Evolutionary conservation across 176 grass and related monocot genomes (phyloP).

Genomic region (Phragmites australis): DNA sequence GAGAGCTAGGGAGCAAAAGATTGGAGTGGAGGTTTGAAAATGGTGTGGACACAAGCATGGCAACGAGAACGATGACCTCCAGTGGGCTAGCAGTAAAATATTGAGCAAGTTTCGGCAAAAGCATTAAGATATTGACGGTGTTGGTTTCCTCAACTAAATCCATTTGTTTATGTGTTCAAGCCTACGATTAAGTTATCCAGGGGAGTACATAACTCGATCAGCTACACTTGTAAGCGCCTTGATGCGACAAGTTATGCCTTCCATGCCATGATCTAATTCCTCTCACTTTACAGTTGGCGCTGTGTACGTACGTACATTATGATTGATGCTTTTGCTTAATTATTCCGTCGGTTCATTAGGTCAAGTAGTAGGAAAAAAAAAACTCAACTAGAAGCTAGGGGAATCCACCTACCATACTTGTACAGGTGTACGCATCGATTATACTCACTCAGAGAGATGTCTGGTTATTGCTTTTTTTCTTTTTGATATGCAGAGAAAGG

Average conservation of each 20-base stretch:
- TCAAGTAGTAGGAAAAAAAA: background rate
- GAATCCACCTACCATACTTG: background rate
- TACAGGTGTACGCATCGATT: conserved; percentile 8
- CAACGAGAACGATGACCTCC: conserved; percentile 22
- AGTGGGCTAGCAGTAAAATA: conserved; percentile 27
- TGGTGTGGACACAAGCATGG: background rate
- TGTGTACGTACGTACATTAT: background rate
- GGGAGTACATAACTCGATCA: conserved; percentile 14
- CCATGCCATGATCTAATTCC: conserved; percentile 39
- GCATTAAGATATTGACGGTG: conserved; percentile 17
- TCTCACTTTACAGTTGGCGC: conserved; percentile 1
- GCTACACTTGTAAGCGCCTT: conserved; percentile 22
- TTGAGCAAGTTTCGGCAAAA: conserved; percentile 9
- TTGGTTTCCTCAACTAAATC: conserved; percentile 39
- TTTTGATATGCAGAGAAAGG: background rate
- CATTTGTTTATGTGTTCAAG: conserved; percentile 42
- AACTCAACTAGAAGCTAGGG: background rate
- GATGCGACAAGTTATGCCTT: conserved; percentile 42
- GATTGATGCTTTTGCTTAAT: conserved; percentile 3
- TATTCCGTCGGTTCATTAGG: background rate
- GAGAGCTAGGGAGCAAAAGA: conserved; percentile 5
- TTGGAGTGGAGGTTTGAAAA: background rate
- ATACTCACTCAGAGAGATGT: background rate
- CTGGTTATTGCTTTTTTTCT: background rate
- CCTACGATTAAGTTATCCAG: conserved; percentile 46